Base-by-base conservation (phyloP, 2,329 filamentous ascomycete species). In the Magnaporthiopsis rhizophila region DNA sequence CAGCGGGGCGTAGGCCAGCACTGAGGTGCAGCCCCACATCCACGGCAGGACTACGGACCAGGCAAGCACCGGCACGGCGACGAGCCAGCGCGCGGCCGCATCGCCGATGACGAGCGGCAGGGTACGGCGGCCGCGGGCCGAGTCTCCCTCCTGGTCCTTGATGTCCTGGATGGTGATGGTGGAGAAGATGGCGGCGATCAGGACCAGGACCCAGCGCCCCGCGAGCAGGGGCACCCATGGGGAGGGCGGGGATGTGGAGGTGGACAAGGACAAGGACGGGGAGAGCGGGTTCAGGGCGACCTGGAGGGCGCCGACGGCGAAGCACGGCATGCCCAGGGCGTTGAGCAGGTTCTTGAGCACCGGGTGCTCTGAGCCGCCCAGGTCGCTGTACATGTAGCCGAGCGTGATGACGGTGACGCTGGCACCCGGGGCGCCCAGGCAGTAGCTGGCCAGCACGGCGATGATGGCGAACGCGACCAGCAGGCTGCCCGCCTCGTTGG, bases 351-450 rank as follows among this genome's bases (percentile, higher is more conserved):
- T 65, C 34, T 64, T 69, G 6, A 74, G 24, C 70, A 67, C 73
- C 71, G 66, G 68, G 67, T 66, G 36, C 28, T 74, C 71, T 7
- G 66, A 67, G 66, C 68, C 73, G 3, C 68, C 66, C 1, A 75
- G 72, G 56, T 80, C 78, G 65, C 80, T 80, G 68, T 80, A 80
- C 62, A 76, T 67, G 72, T 74, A 78, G 0, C 72, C 75, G 62
- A 75, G 59, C 15, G 72, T 30, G 61, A 74, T 61, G 34, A 79
- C 66, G n/a, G 74, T 34, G 1, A 70, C 59, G 34, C 71, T 68
- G 66, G 77, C 69, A 38, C 68, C 65, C 58, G 69, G 45, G n/a
- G 69, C 66, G 38, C 73, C 69, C 34, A 74, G 61, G 1, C 63
- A 50, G 59, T 38, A 45, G 59, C 59, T 26, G 53, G 36, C 24